These are phyloP conservation scores for Mycena crocata DNA, from an alignment of 768 basidiomycete genomes.

Conservation along the genomic window DNA sequence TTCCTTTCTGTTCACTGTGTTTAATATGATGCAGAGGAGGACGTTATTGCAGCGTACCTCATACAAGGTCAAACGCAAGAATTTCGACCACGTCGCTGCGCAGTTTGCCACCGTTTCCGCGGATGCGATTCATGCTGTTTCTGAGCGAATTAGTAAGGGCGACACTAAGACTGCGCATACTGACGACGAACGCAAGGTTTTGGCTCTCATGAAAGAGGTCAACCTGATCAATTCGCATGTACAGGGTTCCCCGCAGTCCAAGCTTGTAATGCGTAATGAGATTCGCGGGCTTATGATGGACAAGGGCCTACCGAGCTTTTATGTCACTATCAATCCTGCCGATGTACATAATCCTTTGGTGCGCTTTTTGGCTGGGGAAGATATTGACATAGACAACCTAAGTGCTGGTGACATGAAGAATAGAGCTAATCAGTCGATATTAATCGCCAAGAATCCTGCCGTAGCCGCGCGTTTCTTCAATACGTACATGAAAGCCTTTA, in stretches of 20 bases:
- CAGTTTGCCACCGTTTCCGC: conserved; percentile 7
- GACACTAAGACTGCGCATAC: background rate
- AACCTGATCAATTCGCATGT: background rate
- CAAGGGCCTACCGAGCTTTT: conserved; percentile 13
- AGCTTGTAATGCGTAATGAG: conserved; percentile 8
- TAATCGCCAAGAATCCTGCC: conserved; percentile 8
- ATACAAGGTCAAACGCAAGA: background rate
- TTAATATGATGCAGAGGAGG: conserved; percentile 7
- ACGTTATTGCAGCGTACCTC: background rate
- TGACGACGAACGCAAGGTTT: background rate
- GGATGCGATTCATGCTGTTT: background rate
- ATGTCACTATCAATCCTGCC: conserved; percentile 12
- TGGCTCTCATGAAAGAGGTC: background rate
- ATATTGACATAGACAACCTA: conserved; percentile 8
- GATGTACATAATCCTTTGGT: conserved; percentile 8
- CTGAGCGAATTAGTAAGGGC: background rate
- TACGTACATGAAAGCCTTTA: conserved; percentile 17
- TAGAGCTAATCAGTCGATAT: background rate
- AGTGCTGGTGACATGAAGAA: background rate
- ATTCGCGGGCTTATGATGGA: conserved; percentile 9
- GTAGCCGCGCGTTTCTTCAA: conserved; percentile 12
- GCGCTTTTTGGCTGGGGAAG: conserved; percentile 1
- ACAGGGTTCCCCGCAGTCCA: background rate
- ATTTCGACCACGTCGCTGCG: conserved; percentile 3
- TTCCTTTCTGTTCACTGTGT: conserved; percentile 10